These are phyloP conservation scores for Cyberlindnera americana DNA, from an alignment of 805 yeast species.

Conservation along the genomic window DNA sequence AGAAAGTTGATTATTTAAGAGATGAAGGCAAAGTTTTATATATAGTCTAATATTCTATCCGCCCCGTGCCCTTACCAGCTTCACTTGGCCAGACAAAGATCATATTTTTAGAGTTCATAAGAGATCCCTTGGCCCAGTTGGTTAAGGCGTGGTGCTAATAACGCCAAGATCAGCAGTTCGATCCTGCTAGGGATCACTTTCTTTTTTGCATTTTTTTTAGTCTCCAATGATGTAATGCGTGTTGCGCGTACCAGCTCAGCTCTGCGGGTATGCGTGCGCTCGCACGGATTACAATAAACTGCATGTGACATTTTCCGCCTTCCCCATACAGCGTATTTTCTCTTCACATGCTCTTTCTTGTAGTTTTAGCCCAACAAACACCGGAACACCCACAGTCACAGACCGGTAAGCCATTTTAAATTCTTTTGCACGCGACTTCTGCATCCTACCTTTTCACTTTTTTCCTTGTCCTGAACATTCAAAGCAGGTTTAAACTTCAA, in stretches of 20 bases:
- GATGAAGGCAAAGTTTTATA: no score
- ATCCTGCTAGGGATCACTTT: conserved; percentile 78
- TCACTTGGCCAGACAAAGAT: no score
- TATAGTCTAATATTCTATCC: no score
- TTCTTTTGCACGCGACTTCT: not conserved
- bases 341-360: conserved; percentile 4
- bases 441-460: not conserved
- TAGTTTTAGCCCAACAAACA: not conserved
- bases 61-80: no score
- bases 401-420: not conserved
- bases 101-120: no score
- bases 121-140: conserved; percentile 58
- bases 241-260: not conserved
- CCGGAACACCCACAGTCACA: conserved; percentile 3
- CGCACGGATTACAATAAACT: not conserved
- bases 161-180: conserved; percentile 74
- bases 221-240: no score
- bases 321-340: no score
- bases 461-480: conserved; percentile 10
- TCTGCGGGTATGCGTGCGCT: not conserved
- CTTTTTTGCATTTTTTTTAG: conserved; percentile 7
- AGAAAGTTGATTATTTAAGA: no score
- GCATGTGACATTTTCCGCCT: conserved; percentile 9
- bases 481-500: conserved; percentile 8
- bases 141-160: conserved; percentile 60